These are phyloP conservation scores for Cryptococcus hybrid DNA, from an alignment of 1,284 basidiomycete species.

Conservation along the genomic window DNA sequence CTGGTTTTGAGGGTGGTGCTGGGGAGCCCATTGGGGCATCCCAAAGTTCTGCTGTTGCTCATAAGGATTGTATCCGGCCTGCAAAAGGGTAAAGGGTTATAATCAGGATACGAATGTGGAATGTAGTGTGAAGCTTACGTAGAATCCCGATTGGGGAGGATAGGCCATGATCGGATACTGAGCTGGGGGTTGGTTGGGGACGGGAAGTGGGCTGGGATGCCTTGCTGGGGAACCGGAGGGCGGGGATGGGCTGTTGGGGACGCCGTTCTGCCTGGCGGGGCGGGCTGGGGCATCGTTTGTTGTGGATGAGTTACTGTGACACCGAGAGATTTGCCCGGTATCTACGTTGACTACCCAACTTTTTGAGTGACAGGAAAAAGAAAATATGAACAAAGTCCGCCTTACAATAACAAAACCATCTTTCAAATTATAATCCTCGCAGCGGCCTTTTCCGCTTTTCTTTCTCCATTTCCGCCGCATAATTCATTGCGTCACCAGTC, in stretches of 20 bases:
- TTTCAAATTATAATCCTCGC: not conserved
- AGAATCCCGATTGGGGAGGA: constrained; percentile 26
- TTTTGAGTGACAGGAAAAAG: not conserved
- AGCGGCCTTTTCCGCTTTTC: too few species aligned
- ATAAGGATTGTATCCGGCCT: constrained; percentile 23
- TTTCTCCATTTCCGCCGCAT: too few species aligned
- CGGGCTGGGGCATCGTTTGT: constrained; percentile 13
- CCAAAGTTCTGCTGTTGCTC: constrained; percentile 28
- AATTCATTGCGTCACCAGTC: too few species aligned
- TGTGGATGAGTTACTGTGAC: not conserved
- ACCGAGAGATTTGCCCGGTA: not conserved
- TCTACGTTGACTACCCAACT: not conserved
- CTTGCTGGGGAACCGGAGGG: constrained; percentile 16
- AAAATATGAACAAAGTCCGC: not conserved
- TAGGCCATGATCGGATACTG: constrained; percentile 38
- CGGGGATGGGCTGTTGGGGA: constrained; percentile 16
- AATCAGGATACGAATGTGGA: too few species aligned
- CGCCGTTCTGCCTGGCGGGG: constrained; percentile 15
- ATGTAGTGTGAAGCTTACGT: constrained; percentile 23
- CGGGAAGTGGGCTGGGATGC: constrained; percentile 29
- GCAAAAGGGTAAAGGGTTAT: too few species aligned
- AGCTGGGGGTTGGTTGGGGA: constrained; percentile 18
- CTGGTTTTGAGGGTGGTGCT: constrained; percentile 29
- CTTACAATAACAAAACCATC: not conserved
- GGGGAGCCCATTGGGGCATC: constrained; percentile 25